Evolutionary conservation across 2,329 filamentous ascomycete genomes (phyloP).

Genomic region (Verticillium zaregamsianum): DNA sequence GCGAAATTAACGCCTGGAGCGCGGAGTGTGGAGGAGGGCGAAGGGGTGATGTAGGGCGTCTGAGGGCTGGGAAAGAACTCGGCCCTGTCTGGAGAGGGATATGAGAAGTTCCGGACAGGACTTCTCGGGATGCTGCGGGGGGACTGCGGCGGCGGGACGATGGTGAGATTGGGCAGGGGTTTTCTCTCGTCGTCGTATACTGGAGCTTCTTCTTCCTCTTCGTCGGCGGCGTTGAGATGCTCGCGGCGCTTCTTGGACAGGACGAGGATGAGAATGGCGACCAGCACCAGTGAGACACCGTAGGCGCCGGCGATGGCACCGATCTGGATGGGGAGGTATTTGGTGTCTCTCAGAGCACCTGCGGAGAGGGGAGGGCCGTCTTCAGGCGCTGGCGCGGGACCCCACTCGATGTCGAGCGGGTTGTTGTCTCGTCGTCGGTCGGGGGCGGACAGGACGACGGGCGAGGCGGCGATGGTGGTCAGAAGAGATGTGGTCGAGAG

Average conservation of each 20-base stretch:
- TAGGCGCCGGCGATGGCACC: constrained; percentile 82
- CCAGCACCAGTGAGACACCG: constrained; percentile 69
- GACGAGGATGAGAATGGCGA: constrained; percentile 62
- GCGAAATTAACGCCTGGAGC: constrained; percentile 60
- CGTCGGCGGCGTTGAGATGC: constrained; percentile 48
- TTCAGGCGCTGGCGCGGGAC: constrained; percentile 55
- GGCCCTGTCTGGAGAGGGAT: constrained; percentile 36
- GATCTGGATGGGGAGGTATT: constrained; percentile 73
- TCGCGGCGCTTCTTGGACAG: constrained; percentile 53
- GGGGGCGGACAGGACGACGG: constrained; percentile 6
- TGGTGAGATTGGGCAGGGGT: constrained; percentile 17
- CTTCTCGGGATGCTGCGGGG: constrained; percentile 17
- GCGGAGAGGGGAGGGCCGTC: constrained; percentile 57
- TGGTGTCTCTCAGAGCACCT: constrained; percentile 50
- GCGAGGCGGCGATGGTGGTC: constrained; percentile 6
- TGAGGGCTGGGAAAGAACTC: constrained; percentile 18
- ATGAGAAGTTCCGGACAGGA: constrained; percentile 44
- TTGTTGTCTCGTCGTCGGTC: constrained; percentile 20
- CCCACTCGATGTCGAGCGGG: constrained; percentile 45
- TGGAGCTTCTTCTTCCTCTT: constrained; percentile 42
- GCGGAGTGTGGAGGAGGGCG: constrained; percentile 39
- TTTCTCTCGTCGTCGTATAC: constrained; percentile 32
- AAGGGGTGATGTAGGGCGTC: constrained; percentile 40
- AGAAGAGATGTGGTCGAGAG: constrained; percentile 13
- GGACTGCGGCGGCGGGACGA: constrained; percentile 14